phyloP scores from a whole-genome alignment of 345 rosid species.

The Eucalyptus urophylla region DNA sequence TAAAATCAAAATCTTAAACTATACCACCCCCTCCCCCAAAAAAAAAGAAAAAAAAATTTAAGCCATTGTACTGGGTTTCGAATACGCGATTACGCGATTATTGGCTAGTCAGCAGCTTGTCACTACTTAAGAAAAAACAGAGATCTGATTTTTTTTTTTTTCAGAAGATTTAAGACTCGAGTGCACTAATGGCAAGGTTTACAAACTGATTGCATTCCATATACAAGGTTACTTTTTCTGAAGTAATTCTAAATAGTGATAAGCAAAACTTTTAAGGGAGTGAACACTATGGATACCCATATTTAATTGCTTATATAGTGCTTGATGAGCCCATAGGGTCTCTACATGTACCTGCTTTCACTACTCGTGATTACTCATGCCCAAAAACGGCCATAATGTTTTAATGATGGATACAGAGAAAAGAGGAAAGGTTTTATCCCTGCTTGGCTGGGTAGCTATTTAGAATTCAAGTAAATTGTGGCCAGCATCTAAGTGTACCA shows the following conservation, averaged over 20 bases:
- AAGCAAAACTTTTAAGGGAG: neutral
- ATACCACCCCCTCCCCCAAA: neutral
- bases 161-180: neutral
- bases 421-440: neutral
- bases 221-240: neutral
- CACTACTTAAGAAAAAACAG: neutral
- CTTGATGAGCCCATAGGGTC: neutral
- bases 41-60: neutral
- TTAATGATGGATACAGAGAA: neutral
- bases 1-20: neutral
- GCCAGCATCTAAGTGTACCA: neutral
- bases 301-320: neutral
- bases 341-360: neutral
- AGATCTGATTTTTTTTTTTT: neutral
- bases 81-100: neutral
- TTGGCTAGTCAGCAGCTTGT: neutral
- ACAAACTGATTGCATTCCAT: neutral
- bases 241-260: neutral
- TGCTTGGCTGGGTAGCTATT: neutral
- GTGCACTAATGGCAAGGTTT: neutral
- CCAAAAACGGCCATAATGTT: neutral
- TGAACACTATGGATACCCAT: neutral
- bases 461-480: neutral
- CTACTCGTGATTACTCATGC: neutral
- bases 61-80: neutral